phyloP scores from a whole-genome alignment of 495 filamentous ascomycete species.

The Hypoxylon rickii region DNA sequence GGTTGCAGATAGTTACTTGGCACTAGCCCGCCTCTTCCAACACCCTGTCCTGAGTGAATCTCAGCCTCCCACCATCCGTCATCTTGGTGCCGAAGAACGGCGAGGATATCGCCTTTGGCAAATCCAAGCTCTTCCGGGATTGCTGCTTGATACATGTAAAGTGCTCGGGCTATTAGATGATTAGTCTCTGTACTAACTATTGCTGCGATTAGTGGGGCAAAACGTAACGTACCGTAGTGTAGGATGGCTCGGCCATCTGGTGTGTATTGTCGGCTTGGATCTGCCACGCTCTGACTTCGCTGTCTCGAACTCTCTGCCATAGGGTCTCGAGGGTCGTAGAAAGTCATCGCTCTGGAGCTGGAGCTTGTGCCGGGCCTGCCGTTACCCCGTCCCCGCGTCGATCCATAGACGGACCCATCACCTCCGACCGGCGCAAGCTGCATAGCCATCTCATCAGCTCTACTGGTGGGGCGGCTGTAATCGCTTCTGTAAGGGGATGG shows the following conservation, averaged over 20 bases:
- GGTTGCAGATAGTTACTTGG: slow-evolving; percentile 95
- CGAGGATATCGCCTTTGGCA: slow-evolving; percentile 86
- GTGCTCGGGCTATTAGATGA: slow-evolving; percentile 70
- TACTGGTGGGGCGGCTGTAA: slow-evolving; percentile 66
- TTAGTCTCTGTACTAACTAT: slow-evolving; percentile 24
- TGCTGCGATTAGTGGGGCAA: not conserved
- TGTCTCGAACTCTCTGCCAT: slow-evolving; percentile 56
- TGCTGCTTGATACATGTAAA: slow-evolving; percentile 92
- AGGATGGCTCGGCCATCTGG: slow-evolving; percentile 86
- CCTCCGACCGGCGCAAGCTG: slow-evolving; percentile 65
- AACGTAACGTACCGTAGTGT: slow-evolving; percentile 84
- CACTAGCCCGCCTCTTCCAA: slow-evolving; percentile 76
- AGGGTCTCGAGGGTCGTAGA: slow-evolving; percentile 62
- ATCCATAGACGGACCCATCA: slow-evolving; percentile 46
- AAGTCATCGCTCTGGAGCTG: slow-evolving; percentile 55
- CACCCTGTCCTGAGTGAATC: slow-evolving; percentile 71
- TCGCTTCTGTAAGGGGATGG: slow-evolving; percentile 55
- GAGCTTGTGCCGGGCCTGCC: slow-evolving; percentile 44
- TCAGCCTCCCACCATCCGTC: slow-evolving; percentile 99
- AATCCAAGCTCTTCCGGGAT: slow-evolving; percentile 96
- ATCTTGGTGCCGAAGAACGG: slow-evolving; percentile 90
- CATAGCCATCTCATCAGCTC: slow-evolving; percentile 73
- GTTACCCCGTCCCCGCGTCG: slow-evolving; percentile 50
- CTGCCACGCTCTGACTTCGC: slow-evolving; percentile 82
- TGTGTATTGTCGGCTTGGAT: slow-evolving; percentile 72